Base-by-base conservation (phyloP, 2,329 filamentous ascomycete species). In the Tolypocladium cylindrosporum region DNA sequence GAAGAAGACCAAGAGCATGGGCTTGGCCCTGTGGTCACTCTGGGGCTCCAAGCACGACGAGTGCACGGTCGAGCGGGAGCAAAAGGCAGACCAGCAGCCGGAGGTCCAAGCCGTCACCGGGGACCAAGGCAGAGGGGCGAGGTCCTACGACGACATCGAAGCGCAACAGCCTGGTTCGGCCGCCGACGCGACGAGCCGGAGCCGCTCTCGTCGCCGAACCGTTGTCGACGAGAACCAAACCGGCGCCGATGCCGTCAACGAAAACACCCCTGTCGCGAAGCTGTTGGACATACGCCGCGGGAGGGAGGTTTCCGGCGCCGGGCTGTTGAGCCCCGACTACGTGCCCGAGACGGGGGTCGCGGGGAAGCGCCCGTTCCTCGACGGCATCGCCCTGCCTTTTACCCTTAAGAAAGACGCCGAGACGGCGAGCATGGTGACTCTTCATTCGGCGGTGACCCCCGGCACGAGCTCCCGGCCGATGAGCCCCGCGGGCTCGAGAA, bases 1-100 rank as follows among this genome's bases (percentile, higher is more conserved):
- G 64, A 80, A 80, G 68, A 85, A 78, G 71, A 79, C 74, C 63
- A 86, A 83, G 77, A 91, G 89, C 62, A 83, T 88, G 72, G 90
- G 88, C 9, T 77, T 97, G 70, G 84, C 86, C 2, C 75, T 97
- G 62, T 97, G 93, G 93, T 89, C 86, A 55, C 78, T 87, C 1
- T 95, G 91, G 89, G 91, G 90, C 16, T 92, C 88, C 52, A 95
- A 89, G 69, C 91, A 97, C 67, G 94, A 97, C 68, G 83, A 93
- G 70, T 79, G 79, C 61, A 89, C 88, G 0, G 79, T 95, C 4
- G 75, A 78, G 53, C 75, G 83, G 4, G 83, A 86, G 68, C 70
- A 80, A 56, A 77, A 79, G 61, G 78, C 79, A 1, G 77, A 78
- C 2, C 71, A 73, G 58, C 65, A 70, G 34, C 65, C 68, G 2